Base-by-base conservation (phyloP, 805 yeast genomes). In the Priceomyces medius region DNA sequence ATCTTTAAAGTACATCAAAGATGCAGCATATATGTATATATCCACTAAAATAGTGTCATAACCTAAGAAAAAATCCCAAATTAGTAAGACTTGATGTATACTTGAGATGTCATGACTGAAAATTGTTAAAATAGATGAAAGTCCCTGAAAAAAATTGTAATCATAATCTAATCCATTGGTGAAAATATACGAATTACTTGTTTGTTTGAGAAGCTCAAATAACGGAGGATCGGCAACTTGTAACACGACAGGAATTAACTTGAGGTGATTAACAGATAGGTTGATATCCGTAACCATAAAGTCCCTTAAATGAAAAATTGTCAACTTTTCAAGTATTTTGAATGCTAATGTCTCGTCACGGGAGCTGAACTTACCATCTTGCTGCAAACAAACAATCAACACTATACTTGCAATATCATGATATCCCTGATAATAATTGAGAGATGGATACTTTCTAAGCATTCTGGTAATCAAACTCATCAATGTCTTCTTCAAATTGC, bases 371-470 rank as follows among this genome's bases (percentile, higher is more conserved):
- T 41, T 34, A 10, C 44, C 35, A 3, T 47, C 47, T 7, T 44
- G 46, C 14, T 55, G 53, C 27, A 53, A 55, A 48, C 80, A 78
- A 1, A 83, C 77, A 13, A 83, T 56, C 3, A 85, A 63, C 5
- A 86, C 67, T 3, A 85, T 73, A 27, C 86, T 73, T 1, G 88
- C 89, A 16, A 93, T 69, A 53, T 93, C 98, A 61, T 91, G 98
- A 59, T 76, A 88, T 0, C 99, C 99, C 63, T 91, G 99, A 59
- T 89, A 91, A 61, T 91, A 91, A 44, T 79, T 70, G 31, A 90
- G 65, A 3, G 61, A 53, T 0, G 90, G 90, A 49, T 82, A 66
- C 12, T 69, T 72, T 29, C 88, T 63, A 10, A 93, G 66, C 2
- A 88, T 68, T 14, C 68, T 66, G 10, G 76, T 60, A 3, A 88